These are phyloP conservation scores for Notholithocarpus densiflorus DNA, from an alignment of 306 rosid genomes.

Conservation along the genomic window DNA sequence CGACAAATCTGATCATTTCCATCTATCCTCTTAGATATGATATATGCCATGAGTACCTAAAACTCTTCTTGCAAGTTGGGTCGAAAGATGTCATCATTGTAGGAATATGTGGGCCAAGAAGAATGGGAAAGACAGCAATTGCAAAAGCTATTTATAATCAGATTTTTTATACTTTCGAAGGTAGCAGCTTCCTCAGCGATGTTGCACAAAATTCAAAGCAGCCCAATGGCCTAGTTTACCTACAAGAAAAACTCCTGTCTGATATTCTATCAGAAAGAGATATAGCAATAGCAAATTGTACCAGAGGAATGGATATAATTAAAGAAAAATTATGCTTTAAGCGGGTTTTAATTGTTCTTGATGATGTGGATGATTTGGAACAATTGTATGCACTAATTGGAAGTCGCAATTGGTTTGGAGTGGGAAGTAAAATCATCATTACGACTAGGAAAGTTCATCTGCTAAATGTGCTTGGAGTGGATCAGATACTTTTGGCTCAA, in stretches of 20 bases:
- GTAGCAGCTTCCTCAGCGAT: constrained; percentile 9
- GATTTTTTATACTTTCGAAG: constrained; percentile 9
- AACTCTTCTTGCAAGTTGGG: constrained; percentile 15
- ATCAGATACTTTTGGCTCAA: constrained; percentile 13
- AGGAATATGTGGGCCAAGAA: constrained; percentile 18
- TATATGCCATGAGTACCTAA: background rate
- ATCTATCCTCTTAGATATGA: constrained; percentile 13
- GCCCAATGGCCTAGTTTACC: background rate
- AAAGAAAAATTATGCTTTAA: background rate
- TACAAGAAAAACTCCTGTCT: constrained; percentile 9
- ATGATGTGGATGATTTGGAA: constrained; percentile 5
- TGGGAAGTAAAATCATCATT: constrained; percentile 25
- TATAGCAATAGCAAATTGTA: background rate
- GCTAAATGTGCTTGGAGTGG: constrained; percentile 12
- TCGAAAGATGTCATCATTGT: background rate
- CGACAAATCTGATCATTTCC: constrained; percentile 6
- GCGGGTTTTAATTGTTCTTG: constrained; percentile 16
- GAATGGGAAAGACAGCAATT: constrained; percentile 25
- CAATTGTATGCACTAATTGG: constrained; percentile 8
- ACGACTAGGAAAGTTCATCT: background rate
- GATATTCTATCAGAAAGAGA: background rate
- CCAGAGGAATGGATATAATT: constrained; percentile 4
- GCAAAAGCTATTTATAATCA: constrained; percentile 2
- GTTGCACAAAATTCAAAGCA: background rate
- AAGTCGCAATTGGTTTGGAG: background rate